Base-by-base conservation (phyloP, 1,284 basidiomycete genomes). In the Coniophora puteana region DNA sequence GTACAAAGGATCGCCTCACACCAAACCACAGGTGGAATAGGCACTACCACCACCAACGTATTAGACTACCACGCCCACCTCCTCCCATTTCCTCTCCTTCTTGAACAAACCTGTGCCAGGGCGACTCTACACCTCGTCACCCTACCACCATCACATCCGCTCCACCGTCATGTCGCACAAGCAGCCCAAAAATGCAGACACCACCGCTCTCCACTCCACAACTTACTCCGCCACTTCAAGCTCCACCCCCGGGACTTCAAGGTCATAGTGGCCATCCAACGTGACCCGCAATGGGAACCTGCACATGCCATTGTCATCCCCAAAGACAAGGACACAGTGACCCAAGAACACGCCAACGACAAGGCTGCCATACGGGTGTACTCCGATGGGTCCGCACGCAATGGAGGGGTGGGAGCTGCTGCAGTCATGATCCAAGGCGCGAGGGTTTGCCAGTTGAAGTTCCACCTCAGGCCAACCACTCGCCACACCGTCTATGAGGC, bases 401-500 rank as follows among this genome's bases (percentile, higher is more conserved):
- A 45, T 5, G 44, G 50, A 3, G 44, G 34, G 8, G 44, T 53
- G 8, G 52, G 52, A 10, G 48, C 44, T 4, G 49, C 44, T 18
- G 53, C 49, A 6, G 28, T 50, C 1, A 2, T 47, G 28, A 14
- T 34, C 10, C 6, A 23, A 8, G 43, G 22, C 1, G 8, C 7
- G 7, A 10, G 13, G 17, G 10, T 11, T 12, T 10, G n/a, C 21
- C 1, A n/a, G 8, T 26, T 27, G n/a, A 17, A 29, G 7, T 38
- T 36, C 2, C 24, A 49, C 24, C 43, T 56, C 1, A 46, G 53
- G 2, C 8, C 38, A 2, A 24, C 20, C 11, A 17, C 21, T 13
- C 28, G 43, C 6, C 54, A 56, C 35, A 54, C 47, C 1, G 50
- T 51, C 1, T 53, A 43, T n/a, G 46, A 54, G 39, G 51, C 35